phyloP scores from a whole-genome alignment of 1,284 basidiomycete genomes.

The Leccinum variabile region DNA sequence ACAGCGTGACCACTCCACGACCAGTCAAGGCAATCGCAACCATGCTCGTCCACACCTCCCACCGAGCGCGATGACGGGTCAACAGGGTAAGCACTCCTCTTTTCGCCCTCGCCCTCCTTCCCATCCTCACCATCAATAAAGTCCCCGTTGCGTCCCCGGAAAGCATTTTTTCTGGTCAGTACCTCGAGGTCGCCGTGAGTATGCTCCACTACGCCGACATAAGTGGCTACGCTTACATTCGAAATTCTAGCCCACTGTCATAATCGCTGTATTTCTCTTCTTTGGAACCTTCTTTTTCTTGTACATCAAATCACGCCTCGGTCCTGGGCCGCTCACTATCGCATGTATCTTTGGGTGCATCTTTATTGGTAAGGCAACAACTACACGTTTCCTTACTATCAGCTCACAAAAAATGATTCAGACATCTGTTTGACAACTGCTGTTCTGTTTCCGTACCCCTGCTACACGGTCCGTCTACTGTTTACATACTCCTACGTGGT shows the following conservation, averaged over 20 bases:
- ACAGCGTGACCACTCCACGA: no score
- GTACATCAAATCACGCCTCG: conserved; percentile 63
- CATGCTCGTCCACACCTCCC: no score
- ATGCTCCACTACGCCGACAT: neutral
- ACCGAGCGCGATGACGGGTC: no score
- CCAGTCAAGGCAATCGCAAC: no score
- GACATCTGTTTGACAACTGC: conserved; percentile 64
- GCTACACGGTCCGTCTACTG: conserved; percentile 46
- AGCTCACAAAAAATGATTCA: conserved; percentile 23
- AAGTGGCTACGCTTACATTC: conserved; percentile 6
- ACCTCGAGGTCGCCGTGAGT: conserved; percentile 60
- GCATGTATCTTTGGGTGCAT: conserved; percentile 62
- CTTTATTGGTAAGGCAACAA: conserved; percentile 43
- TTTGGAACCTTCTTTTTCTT: conserved; percentile 59
- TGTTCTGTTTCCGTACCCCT: conserved; percentile 65
- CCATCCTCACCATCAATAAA: conserved; percentile 26
- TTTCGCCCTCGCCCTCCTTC: no score
- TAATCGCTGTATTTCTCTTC: conserved; percentile 67
- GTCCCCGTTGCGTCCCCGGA: conserved; percentile 40
- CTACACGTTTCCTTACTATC: neutral
- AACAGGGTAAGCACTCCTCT: no score
- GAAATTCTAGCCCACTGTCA: conserved; percentile 50
- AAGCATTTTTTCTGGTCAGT: conserved; percentile 50
- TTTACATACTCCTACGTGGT: neutral
- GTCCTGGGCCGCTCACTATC: conserved; percentile 66